phyloP scores from a whole-genome alignment of 2,329 filamentous ascomycete species.

The Arthrobotrys conoides region DNA sequence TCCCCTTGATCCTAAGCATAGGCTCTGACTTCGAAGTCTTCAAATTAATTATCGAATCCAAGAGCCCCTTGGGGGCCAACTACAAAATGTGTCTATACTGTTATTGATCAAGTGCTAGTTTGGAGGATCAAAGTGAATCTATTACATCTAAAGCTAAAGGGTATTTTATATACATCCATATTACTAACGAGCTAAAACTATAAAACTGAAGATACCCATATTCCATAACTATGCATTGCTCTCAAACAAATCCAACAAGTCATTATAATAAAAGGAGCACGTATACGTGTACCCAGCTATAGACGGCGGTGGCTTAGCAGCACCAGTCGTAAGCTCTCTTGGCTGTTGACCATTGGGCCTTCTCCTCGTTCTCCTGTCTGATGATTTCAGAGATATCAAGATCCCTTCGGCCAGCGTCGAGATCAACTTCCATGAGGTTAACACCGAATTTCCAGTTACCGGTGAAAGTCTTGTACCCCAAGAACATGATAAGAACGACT shows the following conservation, averaged over 20 bases:
- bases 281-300: neutral
- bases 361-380: slow-evolving; percentile 57
- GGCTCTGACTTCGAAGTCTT: too few species aligned
- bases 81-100: too few species aligned
- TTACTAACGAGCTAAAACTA: neutral
- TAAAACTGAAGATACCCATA: slow-evolving; percentile 18
- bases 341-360: slow-evolving; percentile 44
- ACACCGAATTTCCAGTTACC: slow-evolving; percentile 73
- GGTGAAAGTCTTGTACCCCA: slow-evolving; percentile 76
- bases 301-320: slow-evolving; percentile 32
- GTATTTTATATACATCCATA: slow-evolving; percentile 27
- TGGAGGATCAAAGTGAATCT: neutral
- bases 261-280: slow-evolving; percentile 4
- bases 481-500: slow-evolving; percentile 73
- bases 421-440: slow-evolving; percentile 73
- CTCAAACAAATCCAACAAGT: slow-evolving; percentile 14
- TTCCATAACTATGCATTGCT: neutral
- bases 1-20: too few species aligned
- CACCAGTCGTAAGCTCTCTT: slow-evolving; percentile 54
- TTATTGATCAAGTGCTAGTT: too few species aligned
- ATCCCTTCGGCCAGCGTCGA: slow-evolving; percentile 73
- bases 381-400: slow-evolving; percentile 51
- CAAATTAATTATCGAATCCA: too few species aligned
- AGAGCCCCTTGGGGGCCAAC: neutral
- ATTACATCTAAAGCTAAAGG: slow-evolving; percentile 26